Percentiles rank a stretch among this genome's conserved stretches.
Conservation (phyloP, 2,329 filamentous ascomycete species). For the Aureobasidium sp. region DNA sequence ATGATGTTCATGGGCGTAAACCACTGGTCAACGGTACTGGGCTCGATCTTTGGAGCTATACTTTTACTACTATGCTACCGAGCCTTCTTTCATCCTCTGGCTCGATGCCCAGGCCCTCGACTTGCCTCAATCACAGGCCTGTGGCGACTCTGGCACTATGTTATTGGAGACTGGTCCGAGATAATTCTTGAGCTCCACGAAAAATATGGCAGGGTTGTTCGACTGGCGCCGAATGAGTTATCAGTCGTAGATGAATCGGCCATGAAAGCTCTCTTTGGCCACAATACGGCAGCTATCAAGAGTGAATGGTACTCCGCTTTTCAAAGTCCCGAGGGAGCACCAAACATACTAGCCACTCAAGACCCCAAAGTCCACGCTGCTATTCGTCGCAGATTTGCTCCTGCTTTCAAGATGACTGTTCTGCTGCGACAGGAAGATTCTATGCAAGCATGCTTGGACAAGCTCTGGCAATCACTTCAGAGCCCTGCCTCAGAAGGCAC, state of each 20-base stretch:
- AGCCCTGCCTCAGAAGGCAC: conserved; percentile 17
- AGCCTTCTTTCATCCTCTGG: conserved; percentile 13
- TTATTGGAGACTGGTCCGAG: conserved; percentile 5
- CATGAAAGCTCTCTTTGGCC: conserved; percentile 30
- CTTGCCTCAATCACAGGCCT: conserved; percentile 1
- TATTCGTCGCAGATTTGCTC: conserved; percentile 5
- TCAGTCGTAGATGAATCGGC: conserved; percentile 27
- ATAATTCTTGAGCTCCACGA: conserved; percentile 33
- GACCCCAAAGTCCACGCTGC: conserved; percentile 4
- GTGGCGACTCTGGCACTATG: conserved; percentile 7
- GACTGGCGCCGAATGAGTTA: conserved; percentile 35
- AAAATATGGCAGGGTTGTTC: conserved; percentile 34
- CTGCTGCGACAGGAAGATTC: conserved; percentile 34
- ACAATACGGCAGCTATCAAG: conserved; percentile 29
- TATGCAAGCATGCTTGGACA: conserved; percentile 28
- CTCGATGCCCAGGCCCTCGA: conserved; percentile 13
- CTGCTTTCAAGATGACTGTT: conserved; percentile 39
- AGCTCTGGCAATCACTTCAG: conserved; percentile 23
- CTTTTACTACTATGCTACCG: not conserved
- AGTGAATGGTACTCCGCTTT: conserved; percentile 10
- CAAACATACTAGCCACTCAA: not conserved
- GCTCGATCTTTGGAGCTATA: not conserved
- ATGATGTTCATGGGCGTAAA: not conserved
- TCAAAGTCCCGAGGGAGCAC: conserved; percentile 1
- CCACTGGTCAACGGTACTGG: not conserved